phyloP scores from a whole-genome alignment of 2,329 filamentous ascomycete species.

The Trichoderma citrinoviride region DNA sequence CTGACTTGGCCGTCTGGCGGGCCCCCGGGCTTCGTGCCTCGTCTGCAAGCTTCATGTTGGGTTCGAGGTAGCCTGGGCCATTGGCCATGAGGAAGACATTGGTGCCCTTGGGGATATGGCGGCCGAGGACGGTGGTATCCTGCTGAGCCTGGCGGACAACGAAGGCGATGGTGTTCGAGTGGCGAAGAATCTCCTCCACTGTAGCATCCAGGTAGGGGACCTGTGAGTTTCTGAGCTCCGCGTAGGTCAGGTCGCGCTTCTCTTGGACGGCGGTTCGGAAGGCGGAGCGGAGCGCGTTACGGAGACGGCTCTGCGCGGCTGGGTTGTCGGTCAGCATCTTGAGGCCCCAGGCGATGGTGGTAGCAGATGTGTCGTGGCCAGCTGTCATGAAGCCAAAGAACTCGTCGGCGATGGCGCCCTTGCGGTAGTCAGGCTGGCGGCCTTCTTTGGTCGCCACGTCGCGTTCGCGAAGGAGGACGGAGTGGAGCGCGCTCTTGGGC shows the following conservation, averaged over 20 bases:
- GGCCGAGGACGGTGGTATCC: slow-evolving; percentile 36
- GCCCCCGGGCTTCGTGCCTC: slow-evolving; percentile 29
- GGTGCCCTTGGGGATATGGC: slow-evolving; percentile 36
- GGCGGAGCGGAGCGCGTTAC: slow-evolving; percentile 27
- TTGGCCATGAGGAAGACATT: slow-evolving; percentile 31
- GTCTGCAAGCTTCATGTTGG: slow-evolving; percentile 28
- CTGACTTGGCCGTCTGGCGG: background rate
- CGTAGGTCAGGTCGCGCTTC: slow-evolving; percentile 30
- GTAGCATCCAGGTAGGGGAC: slow-evolving; percentile 39
- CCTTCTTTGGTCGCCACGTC: slow-evolving; percentile 8
- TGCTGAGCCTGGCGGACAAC: slow-evolving; percentile 32
- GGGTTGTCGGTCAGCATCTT: slow-evolving; percentile 30
- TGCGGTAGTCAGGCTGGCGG: slow-evolving; percentile 6
- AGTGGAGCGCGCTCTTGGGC: slow-evolving; percentile 6
- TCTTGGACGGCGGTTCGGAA: slow-evolving; percentile 26
- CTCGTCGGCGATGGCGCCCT: slow-evolving; percentile 23
- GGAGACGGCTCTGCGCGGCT: slow-evolving; percentile 29
- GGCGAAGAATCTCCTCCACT: slow-evolving; percentile 38
- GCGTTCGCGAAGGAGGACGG: slow-evolving; percentile 7
- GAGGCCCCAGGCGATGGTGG: slow-evolving; percentile 31
- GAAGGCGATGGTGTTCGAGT: slow-evolving; percentile 21
- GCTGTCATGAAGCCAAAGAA: slow-evolving; percentile 32
- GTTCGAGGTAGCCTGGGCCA: slow-evolving; percentile 28
- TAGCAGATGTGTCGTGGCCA: slow-evolving; percentile 33
- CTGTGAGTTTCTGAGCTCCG: slow-evolving; percentile 31